Evolutionary conservation across 1,139 yeast genomes (phyloP), one percentile per base, ranked within the genome.

Genomic region (Blastobotrys elegans): DNA sequence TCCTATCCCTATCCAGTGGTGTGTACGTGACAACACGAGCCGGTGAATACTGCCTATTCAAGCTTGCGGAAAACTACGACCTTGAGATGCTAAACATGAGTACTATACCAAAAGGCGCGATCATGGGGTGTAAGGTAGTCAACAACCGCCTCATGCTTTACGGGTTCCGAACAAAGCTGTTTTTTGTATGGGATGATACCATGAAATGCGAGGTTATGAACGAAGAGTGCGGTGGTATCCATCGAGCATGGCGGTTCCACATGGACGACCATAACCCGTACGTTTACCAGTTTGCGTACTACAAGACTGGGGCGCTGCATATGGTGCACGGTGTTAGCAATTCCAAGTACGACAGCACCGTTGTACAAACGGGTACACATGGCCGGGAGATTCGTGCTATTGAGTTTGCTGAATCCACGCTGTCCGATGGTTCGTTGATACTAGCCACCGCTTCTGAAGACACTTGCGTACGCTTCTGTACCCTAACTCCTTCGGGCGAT

Each of bases 201-300:
- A 72, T 75, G 37, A 90, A 86, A 56, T 72, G 76, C 44, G 96
- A 89, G 61, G 63, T 87, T 3, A 71, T 77, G 48, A 77, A 79
- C 52, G 87, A 81, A 53, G 66, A 74, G n/a, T 92, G 97, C 64
- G 97, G 97, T 20, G 97, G 97, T 1, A 79, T 92, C 2, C 97
- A 90, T 61, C 73, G 97, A 54, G 77, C 79, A 52, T 92, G 97
- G 96, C 61, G 66, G 47, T 56, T 62, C 13, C 43, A 40, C 14
- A 47, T 52, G 14, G 33, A 47, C 24, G 51, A 47, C 44, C 4
- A 39, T 17, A 49, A 55, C 14, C 52, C 55, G 35, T 52, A 55
- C 10, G 53, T 52, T 2, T 69, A 65, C 46, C 67, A 59, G 56
- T 76, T 73, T 56, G 68, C 60, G 13, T 86, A 80, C 57, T 78